These are phyloP conservation scores for Parastagonospora avenae DNA, from an alignment of 2,329 filamentous ascomycete species.

Conservation along the genomic window DNA sequence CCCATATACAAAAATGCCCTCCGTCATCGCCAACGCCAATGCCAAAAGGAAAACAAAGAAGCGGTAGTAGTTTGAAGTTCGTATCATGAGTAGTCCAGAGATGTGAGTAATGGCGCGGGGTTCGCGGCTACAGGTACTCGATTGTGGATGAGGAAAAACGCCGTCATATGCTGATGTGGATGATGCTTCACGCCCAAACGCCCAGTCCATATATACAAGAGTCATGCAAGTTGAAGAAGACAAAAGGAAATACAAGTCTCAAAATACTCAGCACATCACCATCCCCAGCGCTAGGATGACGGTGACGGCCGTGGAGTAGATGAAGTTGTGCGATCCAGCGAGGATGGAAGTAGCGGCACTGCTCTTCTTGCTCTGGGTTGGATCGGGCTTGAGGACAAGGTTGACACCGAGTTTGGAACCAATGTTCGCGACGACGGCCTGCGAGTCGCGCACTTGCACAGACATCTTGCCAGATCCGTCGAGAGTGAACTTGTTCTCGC, in stretches of 20 bases:
- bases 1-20: no score
- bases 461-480: constrained; percentile 28
- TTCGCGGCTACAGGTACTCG: constrained; percentile 12
- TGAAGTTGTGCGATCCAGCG: constrained; percentile 14
- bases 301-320: constrained; percentile 13
- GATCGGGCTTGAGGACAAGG: constrained; percentile 34
- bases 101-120: no score
- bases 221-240: neutral
- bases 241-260: neutral
- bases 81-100: no score
- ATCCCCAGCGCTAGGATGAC: constrained; percentile 13
- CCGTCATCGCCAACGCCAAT: no score
- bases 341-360: constrained; percentile 22
- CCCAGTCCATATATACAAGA: neutral
- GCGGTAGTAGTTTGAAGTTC: no score
- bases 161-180: neutral
- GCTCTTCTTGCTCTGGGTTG: constrained; percentile 34
- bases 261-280: constrained; percentile 1
- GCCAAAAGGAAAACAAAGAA: no score
- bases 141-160: no score
- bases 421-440: constrained; percentile 55
- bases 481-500: constrained; percentile 31
- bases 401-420: constrained; percentile 46
- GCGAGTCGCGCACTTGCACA: constrained; percentile 49
- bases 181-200: neutral